Conservation (phyloP, 805 yeast genomes). For the Wickerhamiella sorbophila region DNA sequence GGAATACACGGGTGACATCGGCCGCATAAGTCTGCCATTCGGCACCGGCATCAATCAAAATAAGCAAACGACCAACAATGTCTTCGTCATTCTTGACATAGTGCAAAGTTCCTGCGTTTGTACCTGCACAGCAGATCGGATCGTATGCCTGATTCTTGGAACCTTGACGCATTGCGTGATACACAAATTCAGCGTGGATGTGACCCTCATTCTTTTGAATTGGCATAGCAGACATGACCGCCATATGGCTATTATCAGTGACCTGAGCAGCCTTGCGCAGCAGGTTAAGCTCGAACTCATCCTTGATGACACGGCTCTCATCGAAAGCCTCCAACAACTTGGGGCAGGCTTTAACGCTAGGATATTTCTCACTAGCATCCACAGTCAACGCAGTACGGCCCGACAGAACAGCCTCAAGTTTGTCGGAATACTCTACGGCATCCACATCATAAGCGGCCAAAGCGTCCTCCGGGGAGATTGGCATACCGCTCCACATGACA, state of each 20-base stretch:
- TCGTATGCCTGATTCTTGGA: constrained; percentile 81
- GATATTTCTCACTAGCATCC: constrained; percentile 14
- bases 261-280: constrained; percentile 71
- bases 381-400: constrained; percentile 16
- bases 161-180: constrained; percentile 89
- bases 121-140: constrained; percentile 91
- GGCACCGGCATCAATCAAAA: constrained; percentile 91
- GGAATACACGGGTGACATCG: constrained; percentile 93
- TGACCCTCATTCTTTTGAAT: constrained; percentile 79
- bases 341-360: constrained; percentile 12
- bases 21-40: constrained; percentile 90
- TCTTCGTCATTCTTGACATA: constrained; percentile 69
- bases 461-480: constrained; percentile 56
- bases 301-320: constrained; percentile 76
- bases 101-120: constrained; percentile 81
- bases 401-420: constrained; percentile 27
- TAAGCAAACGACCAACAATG: constrained; percentile 42
- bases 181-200: constrained; percentile 87
- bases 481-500: constrained; percentile 93
- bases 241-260: constrained; percentile 76
- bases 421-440: constrained; percentile 50
- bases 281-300: constrained; percentile 60
- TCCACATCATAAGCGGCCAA: constrained; percentile 59
- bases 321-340: constrained; percentile 50
- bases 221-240: constrained; percentile 86